Evolutionary conservation across 306 rosid genomes (phyloP), one percentile per base, ranked within the genome.

Genomic region (Quercus bicolor): DNA sequence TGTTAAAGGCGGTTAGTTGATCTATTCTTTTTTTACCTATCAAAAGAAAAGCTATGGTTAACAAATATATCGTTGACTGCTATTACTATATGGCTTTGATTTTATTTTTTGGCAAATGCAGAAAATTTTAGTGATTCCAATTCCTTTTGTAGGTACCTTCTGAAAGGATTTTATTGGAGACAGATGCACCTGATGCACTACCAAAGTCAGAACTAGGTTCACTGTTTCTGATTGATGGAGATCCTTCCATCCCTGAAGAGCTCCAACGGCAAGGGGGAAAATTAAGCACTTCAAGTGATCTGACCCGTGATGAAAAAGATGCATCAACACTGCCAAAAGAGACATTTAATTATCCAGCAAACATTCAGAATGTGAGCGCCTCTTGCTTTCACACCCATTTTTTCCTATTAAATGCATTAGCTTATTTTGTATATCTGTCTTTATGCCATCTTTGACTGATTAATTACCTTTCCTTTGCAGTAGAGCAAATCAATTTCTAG

Each of bases 121-220:
- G 45, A 54, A 61, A 79, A 73, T 75, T 57, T 5, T 69, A 75
- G 78, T 56, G 18, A 34, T 55, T 82, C 72, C 76, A 56, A 48
- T 73, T 78, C 60, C 5, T 5, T 72, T 77, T 80, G 29, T 85
- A 91, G 96, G 97, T 95, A 70, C 84, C 98, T 28, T 78, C 85
- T 53, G 92, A 91, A 71, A 86, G 96, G 84, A 87, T 95, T 81
- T 82, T 95, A 84, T 75, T 95, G 89, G 98, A 95, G 93, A 89
- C 97, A 0, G 98, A 95, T 85, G 98, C 98, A n/a, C 98, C 98
- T 15, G 96, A 95, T 82, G 98, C 93, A 11, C 88, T 90, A 19
- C 98, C 94, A 14, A 85, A 64, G 77, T 84, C 87, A 34, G 82
- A 77, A 70, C 61, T 68, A 75, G 87, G 79, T 83, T 81, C 91